Conservation (phyloP, 257 asterid genomes). For the Scutellaria minor region DNA sequence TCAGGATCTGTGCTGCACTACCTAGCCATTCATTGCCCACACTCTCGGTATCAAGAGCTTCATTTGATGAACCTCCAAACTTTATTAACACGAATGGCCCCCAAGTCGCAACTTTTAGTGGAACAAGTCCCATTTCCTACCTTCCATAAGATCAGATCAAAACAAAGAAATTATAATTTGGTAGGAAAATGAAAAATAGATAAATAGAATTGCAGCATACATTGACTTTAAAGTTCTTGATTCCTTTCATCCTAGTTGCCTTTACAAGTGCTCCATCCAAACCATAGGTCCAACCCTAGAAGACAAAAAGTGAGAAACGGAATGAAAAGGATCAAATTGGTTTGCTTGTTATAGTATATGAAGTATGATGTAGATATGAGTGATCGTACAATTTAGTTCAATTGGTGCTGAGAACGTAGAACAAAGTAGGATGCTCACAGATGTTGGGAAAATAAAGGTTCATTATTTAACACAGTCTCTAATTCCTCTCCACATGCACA, state of each 20-base stretch:
- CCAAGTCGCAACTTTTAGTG: slow-evolving; percentile 69
- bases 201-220: slow-evolving; percentile 42
- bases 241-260: slow-evolving; percentile 75
- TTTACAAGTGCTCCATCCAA: slow-evolving; percentile 75
- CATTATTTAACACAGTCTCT: background rate
- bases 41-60: slow-evolving; percentile 37
- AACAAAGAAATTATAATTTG: slow-evolving; percentile 16
- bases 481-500: background rate
- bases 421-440: background rate
- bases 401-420: background rate
- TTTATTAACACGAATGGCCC: slow-evolving; percentile 84
- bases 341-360: too few relatives aligned
- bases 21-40: slow-evolving; percentile 83
- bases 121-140: slow-evolving; percentile 87
- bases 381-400: background rate
- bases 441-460: background rate
- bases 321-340: background rate
- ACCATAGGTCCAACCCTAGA: slow-evolving; percentile 91
- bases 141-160: slow-evolving; percentile 37
- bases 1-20: slow-evolving; percentile 61
- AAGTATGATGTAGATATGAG: background rate
- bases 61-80: slow-evolving; percentile 41
- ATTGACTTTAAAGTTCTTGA: slow-evolving; percentile 72
- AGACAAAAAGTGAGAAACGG: slow-evolving; percentile 5
- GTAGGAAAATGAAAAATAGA: background rate